Conservation (phyloP, 2,329 filamentous ascomycete genomes). For the Fusarium solani-melongenae region DNA sequence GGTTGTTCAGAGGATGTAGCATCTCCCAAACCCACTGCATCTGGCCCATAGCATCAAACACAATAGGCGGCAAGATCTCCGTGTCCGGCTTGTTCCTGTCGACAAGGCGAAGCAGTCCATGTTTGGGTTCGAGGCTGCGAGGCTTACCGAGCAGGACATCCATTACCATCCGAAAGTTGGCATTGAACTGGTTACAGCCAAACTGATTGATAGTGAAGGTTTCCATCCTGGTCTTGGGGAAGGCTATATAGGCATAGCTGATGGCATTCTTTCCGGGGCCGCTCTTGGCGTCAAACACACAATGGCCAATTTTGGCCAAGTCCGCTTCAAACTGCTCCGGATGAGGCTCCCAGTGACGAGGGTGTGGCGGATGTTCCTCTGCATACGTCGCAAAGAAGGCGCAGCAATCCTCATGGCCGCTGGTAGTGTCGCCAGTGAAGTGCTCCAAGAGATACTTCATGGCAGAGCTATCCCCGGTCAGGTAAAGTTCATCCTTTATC, state of each 20-base stretch:
- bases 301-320: constrained; percentile 27
- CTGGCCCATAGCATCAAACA: constrained; percentile 29
- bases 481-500: constrained; percentile 18
- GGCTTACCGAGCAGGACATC: constrained; percentile 41
- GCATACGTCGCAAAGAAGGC: constrained; percentile 38
- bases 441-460: constrained; percentile 13
- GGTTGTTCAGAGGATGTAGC: constrained; percentile 31
- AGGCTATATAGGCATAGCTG: constrained; percentile 35
- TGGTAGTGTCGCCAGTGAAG: not conserved
- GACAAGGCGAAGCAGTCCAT: constrained; percentile 28
- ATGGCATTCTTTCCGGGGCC: constrained; percentile 9
- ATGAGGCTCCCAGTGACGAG: constrained; percentile 35
- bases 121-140: constrained; percentile 5
- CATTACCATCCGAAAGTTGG: constrained; percentile 37
- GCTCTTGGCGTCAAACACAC: not conserved
- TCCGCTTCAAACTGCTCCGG: constrained; percentile 24
- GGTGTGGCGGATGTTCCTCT: not conserved
- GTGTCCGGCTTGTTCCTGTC: constrained; percentile 12
- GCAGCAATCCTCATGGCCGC: constrained; percentile 18
- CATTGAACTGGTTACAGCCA: constrained; percentile 43
- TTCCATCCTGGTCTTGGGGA: constrained; percentile 19
- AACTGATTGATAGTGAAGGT: constrained; percentile 27
- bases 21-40: constrained; percentile 24
- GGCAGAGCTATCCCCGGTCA: not conserved
- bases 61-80: not conserved